Base-by-base conservation (phyloP, 192 early-diverging fungal species). In the Gonapodya prolifera region DNA sequence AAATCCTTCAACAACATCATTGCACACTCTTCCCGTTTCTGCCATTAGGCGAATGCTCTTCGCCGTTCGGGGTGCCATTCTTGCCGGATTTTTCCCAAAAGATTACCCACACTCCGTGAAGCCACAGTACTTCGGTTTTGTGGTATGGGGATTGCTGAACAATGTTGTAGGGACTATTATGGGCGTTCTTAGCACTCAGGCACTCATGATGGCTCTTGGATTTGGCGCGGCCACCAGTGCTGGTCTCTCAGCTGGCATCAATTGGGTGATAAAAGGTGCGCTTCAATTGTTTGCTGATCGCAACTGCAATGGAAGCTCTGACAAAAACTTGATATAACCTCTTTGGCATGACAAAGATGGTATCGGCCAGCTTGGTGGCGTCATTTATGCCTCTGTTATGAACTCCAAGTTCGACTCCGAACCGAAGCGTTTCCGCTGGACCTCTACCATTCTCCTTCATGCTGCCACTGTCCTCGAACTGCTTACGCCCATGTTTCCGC, bases 191-290 rank as follows among this genome's bases (percentile, higher is more conserved):
- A 87, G 93, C 0, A 95, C 90, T 1, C 94, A 96, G 77, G 90
- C 92, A n/a, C 86, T 96, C 75, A 80, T 96, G 31, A 93, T 91
- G 74, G 93, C 93, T 0, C 87, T 96, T 79, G 94, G 93, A 1
- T 84, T 96, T 1, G 91, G 91, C 17, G 86, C 92, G 2, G 90
- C 88, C 33, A 87, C 90, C n/a, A 87, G 16, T 13, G 77, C 8
- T 13, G 70, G 17, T 69, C 81, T 91, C 76, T 93, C 94, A 13
- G 94, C 93, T 0, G 92, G 93, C 0, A 88, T 94, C 35, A 96
- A 94, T 82, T 96, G 93, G 93, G 90, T 96, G 75, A 89, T 96
- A 80, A 96, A 96, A 61, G 45, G 45, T 61, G 45, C 8, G 45
- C 45, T 61, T 16, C 45, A 16, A 8, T 23, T 23, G 8, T 61